Percentiles rank a stretch among this genome's conserved stretches.
Evolutionary conservation across 768 basidiomycete genomes (phyloP).

Genomic region (Auricularia cornea): DNA sequence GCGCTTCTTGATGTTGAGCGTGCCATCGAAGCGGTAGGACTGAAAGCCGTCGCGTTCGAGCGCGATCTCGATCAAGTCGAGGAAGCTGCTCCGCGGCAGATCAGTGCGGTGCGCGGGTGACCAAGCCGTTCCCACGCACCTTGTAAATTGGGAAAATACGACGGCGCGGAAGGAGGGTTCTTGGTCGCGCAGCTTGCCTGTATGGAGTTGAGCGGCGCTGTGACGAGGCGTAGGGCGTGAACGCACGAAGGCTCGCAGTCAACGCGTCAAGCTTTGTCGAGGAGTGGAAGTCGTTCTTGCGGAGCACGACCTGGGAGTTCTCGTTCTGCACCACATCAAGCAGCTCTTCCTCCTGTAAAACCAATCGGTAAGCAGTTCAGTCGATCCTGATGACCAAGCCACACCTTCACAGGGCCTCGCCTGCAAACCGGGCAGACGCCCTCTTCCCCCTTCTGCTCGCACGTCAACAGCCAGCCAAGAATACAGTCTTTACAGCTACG

Average conservation of each 20-base stretch:
- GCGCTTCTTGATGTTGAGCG: constrained; percentile 81
- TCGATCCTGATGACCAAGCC: background rate
- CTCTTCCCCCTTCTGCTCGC: constrained; percentile 61
- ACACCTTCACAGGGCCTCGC: constrained; percentile 54
- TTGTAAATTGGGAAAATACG: constrained; percentile 87
- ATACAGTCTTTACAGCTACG: constrained; percentile 87
- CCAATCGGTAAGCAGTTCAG: constrained; percentile 9
- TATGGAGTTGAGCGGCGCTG: background rate
- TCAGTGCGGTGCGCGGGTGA: background rate
- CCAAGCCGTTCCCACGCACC: background rate
- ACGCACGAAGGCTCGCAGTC: constrained; percentile 57
- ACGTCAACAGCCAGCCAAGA: constrained; percentile 56
- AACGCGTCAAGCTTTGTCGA: constrained; percentile 90
- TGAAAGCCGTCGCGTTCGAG: constrained; percentile 61
- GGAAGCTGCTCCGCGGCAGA: constrained; percentile 35
- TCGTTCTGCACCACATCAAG: constrained; percentile 7
- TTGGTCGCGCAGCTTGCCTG: constrained; percentile 57
- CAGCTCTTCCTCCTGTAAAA: constrained; percentile 21
- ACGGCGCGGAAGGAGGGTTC: constrained; percentile 75
- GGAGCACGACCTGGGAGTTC: constrained; percentile 42
- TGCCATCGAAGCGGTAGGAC: constrained; percentile 82
- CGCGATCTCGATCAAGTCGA: constrained; percentile 69
- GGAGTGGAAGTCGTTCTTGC: constrained; percentile 77
- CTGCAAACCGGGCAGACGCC: constrained; percentile 76
- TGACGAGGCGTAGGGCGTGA: background rate